A percentile compares a stretch with the other conserved stretches of the same genome.
These are phyloP conservation scores for Aphanomyces astaci DNA, from an alignment of 352 stramenopile species.

Conservation along the genomic window DNA sequence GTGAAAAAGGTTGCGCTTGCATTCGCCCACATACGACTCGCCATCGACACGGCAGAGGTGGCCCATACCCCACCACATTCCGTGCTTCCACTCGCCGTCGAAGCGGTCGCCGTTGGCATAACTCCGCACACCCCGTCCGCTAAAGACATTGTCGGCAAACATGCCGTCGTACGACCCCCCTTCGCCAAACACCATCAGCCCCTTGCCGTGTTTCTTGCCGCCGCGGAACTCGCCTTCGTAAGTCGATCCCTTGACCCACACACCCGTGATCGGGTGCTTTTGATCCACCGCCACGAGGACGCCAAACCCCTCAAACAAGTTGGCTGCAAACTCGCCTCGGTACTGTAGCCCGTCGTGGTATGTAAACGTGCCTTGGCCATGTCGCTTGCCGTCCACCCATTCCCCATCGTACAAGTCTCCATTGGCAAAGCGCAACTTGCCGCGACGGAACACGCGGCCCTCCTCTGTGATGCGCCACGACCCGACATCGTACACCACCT, in stretches of 20 bases:
- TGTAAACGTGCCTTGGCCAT: conserved; percentile 48
- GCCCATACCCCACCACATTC: conserved; percentile 48
- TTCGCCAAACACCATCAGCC: conserved; percentile 26
- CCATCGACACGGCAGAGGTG: conserved; percentile 43
- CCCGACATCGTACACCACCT: conserved; percentile 53
- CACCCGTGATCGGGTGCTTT: conserved; percentile 57
- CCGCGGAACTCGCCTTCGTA: conserved; percentile 58
- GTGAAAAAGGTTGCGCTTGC: conserved; percentile 43
- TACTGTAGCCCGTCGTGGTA: conserved; percentile 55
- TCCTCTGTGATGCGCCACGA: conserved; percentile 66
- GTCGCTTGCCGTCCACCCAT: conserved; percentile 74
- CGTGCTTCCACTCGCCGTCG: conserved; percentile 52
- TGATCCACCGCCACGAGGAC: conserved; percentile 39
- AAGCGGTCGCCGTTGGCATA: conserved; percentile 61
- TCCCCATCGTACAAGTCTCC: conserved; percentile 80
- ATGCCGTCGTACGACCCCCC: conserved; percentile 50
- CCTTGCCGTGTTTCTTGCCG: conserved; percentile 49
- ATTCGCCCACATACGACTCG: conserved; percentile 47
- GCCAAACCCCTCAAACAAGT: conserved; percentile 60
- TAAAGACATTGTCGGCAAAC: conserved; percentile 42
- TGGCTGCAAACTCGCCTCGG: conserved; percentile 42
- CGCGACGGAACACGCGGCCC: conserved; percentile 60
- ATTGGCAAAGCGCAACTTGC: conserved; percentile 58
- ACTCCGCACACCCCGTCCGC: conserved; percentile 46
- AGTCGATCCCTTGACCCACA: conserved; percentile 45